Evolutionary conservation across 176 grass and related monocot genomes (phyloP), one percentile per base, ranked within the genome.

Genomic region (Bonia amplexicaulis): DNA sequence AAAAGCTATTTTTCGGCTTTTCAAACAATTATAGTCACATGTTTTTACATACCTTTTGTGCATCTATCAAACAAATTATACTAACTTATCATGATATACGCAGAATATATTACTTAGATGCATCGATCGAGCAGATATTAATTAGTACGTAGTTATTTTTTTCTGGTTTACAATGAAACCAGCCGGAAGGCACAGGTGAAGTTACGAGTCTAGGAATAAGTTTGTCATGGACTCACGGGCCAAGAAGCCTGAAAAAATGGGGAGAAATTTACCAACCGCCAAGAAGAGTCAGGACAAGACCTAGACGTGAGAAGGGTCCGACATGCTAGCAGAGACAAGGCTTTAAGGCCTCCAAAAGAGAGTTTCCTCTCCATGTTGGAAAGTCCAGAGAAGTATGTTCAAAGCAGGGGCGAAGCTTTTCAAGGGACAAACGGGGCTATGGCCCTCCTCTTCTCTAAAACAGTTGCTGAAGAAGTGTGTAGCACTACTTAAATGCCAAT

Each of bases 281-380:
- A 5, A 35, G 25, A 74, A 52, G 44, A 12, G 14, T 27, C 71
- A 17, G 10, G 58, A 52, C 16, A 41, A 66, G 71, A 59, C 42
- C 26, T 6, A 37, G 31, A 19, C 22, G 68, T 49, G 20, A 39
- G 33, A 59, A 46, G 7, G 10, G 26, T 6, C 78, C 78, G 61
- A 87, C 78, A 76, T 53, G 1, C 37, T 75, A 26, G 62, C 85
- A 61, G 51, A 87, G 71, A 27, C 70, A 87, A 33, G 78, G 85
- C 60, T 87, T 82, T 41, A 61, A 76, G 51, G 78, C 37, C 45
- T 65, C 58, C 60, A 54, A 75, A 80, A 81, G 17, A 52, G 25
- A 51, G 40, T 54, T 52, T 45, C 29, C 6, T 31, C 5, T 27
- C 15, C 67, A n/a, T 23, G 19, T 74, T 45, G 69, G 49, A 54